phyloP scores from a whole-genome alignment of 2,329 filamentous ascomycete species.

The Mycocentrospora acerina region DNA sequence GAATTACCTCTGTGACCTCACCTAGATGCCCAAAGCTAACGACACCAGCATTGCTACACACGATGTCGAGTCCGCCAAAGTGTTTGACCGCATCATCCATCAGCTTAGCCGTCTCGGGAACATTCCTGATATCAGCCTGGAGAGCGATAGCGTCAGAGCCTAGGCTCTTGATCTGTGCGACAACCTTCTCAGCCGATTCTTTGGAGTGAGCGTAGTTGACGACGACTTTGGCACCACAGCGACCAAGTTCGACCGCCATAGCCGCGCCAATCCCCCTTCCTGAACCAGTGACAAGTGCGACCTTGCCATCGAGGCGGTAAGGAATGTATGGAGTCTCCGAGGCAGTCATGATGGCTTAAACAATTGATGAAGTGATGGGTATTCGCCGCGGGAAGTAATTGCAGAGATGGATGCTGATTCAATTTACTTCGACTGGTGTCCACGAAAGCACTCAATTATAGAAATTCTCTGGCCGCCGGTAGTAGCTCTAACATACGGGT shows the following conservation, averaged over 20 bases:
- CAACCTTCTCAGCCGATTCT: constrained; percentile 47
- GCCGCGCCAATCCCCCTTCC: constrained; percentile 65
- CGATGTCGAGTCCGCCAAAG: constrained; percentile 43
- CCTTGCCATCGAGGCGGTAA: constrained; percentile 48
- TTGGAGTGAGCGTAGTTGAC: constrained; percentile 62
- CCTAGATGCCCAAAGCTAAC: constrained; percentile 66
- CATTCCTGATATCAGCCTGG: constrained; percentile 56
- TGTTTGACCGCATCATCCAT: constrained; percentile 43
- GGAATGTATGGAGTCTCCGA: constrained; percentile 2
- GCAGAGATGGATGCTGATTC: too few species aligned
- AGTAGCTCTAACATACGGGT: background rate
- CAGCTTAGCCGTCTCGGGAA: constrained; percentile 49
- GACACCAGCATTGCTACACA: constrained; percentile 56
- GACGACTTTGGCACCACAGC: constrained; percentile 62
- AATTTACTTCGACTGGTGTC: too few species aligned
- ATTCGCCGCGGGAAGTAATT: too few species aligned
- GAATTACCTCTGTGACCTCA: constrained; percentile 62
- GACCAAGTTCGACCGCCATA: constrained; percentile 63
- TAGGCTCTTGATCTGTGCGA: constrained; percentile 42
- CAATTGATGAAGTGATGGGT: too few species aligned
- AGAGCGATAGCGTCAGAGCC: constrained; percentile 55
- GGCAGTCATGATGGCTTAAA: background rate
- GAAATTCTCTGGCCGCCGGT: too few species aligned
- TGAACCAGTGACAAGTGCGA: constrained; percentile 60
- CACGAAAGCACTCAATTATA: too few species aligned